Base-by-base conservation (phyloP, 1,284 basidiomycete species). In the Puccinia hordei region DNA sequence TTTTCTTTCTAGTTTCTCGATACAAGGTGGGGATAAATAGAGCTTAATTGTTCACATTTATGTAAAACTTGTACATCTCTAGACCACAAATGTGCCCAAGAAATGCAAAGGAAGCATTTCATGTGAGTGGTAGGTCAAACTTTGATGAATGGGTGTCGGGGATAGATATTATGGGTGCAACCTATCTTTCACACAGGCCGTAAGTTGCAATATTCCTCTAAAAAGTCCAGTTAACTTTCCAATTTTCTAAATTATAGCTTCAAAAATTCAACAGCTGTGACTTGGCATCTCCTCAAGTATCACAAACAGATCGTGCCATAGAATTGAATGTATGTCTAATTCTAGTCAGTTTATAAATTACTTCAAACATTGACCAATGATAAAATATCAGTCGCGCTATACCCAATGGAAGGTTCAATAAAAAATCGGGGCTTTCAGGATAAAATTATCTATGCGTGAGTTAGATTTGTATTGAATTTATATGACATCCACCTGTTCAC, bases 391-490 rank as follows among this genome's bases (percentile, higher is more conserved):
- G 77, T n/a, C 19, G 4, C 66, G 55, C 19, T 79, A 79, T 27
- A 30, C 72, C 22, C 12, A 71, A 79, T 79, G 77, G 24, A 30
- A 79, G 35, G 59, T 8, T 49, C 38, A 15, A 71, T 79, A 30
- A 19, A 35, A 9, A 41, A 46, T 35, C n/a, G 22, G n/a, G n/a
- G 38, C 22, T 12, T 24, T 1, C 61, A 49, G 46, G 17, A 49
- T 19, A 49, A 79, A 15, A 71, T 72, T 17, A 72, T 79, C 19
- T 61, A 71, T 41, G 66, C 77, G 77, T 79, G 15, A 59, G 66
- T 61, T 57, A 10, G 55, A 38, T 41, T 13, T 19, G 8, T n/a
- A n/a, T 10, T 61, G n/a, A 44, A 49, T 33, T 19, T 19, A 79
- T n/a, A 63, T 59, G 41, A 15, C 1, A 15, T 30, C 30, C 35